A percentile compares a stretch with the other conserved stretches of the same genome.
These are phyloP conservation scores for Trametes coccinea DNA, from an alignment of 768 basidiomycete species.

Conservation along the genomic window DNA sequence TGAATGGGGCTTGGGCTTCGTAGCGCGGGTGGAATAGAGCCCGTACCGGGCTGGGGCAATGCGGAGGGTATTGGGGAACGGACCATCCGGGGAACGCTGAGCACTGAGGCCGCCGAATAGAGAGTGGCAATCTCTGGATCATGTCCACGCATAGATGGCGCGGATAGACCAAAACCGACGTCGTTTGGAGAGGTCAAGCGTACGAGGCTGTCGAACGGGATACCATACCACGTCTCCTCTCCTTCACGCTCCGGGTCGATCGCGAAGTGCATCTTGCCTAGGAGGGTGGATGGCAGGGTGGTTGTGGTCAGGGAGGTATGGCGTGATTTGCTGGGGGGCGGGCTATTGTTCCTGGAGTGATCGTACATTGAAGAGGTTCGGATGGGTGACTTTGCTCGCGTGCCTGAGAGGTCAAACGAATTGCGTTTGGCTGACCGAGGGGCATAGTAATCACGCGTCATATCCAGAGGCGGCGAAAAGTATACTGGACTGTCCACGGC, in stretches of 20 bases:
- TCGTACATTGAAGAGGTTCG: conserved; percentile 9
- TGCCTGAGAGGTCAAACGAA: conserved; percentile 20
- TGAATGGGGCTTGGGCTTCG: conserved; percentile 34
- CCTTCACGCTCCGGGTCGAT: conserved; percentile 29
- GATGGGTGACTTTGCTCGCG: conserved; percentile 15
- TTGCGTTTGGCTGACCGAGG: conserved; percentile 13
- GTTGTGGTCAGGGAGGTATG: conserved; percentile 29
- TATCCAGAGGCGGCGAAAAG: conserved; percentile 17
- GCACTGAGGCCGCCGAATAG: conserved; percentile 82
- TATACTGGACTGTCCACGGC: conserved; percentile 17
- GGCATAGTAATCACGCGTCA: conserved; percentile 13
- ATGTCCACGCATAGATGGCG: conserved; percentile 47
- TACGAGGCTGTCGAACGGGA: conserved; percentile 73
- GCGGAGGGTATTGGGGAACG: conserved; percentile 40
- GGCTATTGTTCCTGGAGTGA: conserved; percentile 20
- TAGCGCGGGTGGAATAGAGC: conserved; percentile 27
- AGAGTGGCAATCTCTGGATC: conserved; percentile 84
- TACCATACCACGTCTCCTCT: conserved; percentile 49
- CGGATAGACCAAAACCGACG: conserved; percentile 37
- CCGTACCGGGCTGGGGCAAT: conserved; percentile 27
- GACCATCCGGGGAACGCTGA: conserved; percentile 57
- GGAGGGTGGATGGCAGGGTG: conserved; percentile 17
- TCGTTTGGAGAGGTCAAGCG: conserved; percentile 69
- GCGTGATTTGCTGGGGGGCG: conserved; percentile 7
- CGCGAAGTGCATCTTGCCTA: conserved; percentile 9